These are phyloP conservation scores for Sugiyamaella chiloensis DNA, from an alignment of 805 yeast species.

Conservation along the genomic window DNA sequence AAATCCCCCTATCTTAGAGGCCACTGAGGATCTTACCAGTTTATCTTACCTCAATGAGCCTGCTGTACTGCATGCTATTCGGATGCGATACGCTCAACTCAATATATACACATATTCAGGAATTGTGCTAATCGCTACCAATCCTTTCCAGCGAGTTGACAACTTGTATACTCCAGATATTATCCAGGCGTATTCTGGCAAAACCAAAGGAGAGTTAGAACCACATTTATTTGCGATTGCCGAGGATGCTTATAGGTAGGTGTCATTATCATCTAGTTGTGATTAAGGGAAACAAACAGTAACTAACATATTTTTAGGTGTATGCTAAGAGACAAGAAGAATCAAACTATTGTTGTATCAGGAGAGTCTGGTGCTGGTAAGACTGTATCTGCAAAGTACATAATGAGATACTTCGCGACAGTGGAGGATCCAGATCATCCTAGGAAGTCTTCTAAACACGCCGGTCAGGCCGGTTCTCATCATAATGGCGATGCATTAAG, in stretches of 20 bases:
- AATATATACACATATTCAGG: conserved; percentile 95
- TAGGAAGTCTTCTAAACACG: conserved; percentile 17
- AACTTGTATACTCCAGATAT: conserved; percentile 87
- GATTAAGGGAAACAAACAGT: no score
- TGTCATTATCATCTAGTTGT: no score
- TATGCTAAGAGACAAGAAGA: conserved; percentile 79
- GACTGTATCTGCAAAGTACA: conserved; percentile 94
- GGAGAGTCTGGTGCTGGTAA: conserved; percentile 99
- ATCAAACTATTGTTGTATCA: conserved; percentile 93
- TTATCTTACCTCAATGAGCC: conserved; percentile 94
- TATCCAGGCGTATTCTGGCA: conserved; percentile 92
- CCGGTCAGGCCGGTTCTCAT: not conserved
- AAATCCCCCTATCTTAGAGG: conserved; percentile 88
- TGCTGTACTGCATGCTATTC: conserved; percentile 91
- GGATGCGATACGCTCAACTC: conserved; percentile 80
- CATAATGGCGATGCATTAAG: conserved; percentile 60
- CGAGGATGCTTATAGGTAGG: conserved; percentile 73
- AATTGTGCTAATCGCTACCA: conserved; percentile 92
- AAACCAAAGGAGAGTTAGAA: conserved; percentile 88
- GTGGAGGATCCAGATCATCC: conserved; percentile 58
- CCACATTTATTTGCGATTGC: conserved; percentile 98
- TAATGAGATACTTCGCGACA: conserved; percentile 95
- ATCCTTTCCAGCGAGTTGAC: conserved; percentile 92
- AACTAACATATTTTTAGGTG: conserved; percentile 55
- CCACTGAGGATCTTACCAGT: conserved; percentile 91